Evolutionary conservation across 495 filamentous ascomycete species (phyloP).

Genomic region (Trichoderma parareesei): DNA sequence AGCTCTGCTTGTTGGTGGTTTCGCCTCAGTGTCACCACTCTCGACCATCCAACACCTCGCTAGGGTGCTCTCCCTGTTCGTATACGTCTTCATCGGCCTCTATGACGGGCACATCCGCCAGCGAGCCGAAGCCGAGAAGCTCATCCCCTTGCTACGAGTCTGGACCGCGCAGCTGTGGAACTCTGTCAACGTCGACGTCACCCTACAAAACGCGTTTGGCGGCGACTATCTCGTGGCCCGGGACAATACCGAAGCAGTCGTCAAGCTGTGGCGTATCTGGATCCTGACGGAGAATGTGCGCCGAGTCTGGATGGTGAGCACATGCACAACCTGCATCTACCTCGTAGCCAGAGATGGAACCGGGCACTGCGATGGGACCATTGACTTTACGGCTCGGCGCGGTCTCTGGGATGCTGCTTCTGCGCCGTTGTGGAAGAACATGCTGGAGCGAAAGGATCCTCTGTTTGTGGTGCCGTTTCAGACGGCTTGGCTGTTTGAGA

Average conservation of each 20-base stretch:
- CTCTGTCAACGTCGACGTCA: conserved; percentile 19
- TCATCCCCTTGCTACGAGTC: conserved; percentile 12
- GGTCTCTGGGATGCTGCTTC: conserved; percentile 17
- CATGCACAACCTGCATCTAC: conserved; percentile 12
- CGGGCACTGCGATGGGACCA: conserved; percentile 10
- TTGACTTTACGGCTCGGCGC: conserved; percentile 14
- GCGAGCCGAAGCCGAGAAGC: conserved; percentile 15
- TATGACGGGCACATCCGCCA: conserved; percentile 20
- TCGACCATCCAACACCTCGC: conserved; percentile 26
- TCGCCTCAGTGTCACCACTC: background rate
- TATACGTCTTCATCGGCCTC: conserved; percentile 30
- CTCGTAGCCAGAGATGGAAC: conserved; percentile 11
- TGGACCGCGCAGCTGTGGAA: conserved; percentile 17
- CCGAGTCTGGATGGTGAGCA: conserved; percentile 17
- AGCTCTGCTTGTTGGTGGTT: background rate
- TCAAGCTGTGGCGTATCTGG: conserved; percentile 36
- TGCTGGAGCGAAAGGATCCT: conserved; percentile 10
- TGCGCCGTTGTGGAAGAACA: conserved; percentile 9
- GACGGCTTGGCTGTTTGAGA: background rate
- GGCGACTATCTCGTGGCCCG: conserved; percentile 18
- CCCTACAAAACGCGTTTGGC: background rate
- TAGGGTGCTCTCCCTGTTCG: conserved; percentile 28
- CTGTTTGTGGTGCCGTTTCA: conserved; percentile 6
- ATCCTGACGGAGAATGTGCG: conserved; percentile 38
- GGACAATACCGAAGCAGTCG: conserved; percentile 17